Conservation (phyloP, 1,284 basidiomycete genomes). For the Apiotrichum veenhuisii region DNA sequence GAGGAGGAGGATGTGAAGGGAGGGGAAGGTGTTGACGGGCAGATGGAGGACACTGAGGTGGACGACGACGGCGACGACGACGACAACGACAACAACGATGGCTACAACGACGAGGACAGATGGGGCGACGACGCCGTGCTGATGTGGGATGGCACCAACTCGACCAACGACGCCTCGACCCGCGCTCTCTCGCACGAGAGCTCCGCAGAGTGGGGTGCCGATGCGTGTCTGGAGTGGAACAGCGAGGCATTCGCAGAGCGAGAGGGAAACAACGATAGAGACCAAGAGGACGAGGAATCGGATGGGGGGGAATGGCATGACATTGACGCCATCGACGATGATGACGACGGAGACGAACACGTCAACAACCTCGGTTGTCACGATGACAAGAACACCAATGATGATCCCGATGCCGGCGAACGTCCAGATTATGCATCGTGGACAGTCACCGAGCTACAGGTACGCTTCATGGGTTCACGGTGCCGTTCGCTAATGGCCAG, state of each 20-base stretch:
- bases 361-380: no score
- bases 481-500: not conserved
- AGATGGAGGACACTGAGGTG: not conserved
- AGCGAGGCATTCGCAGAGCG: conserved; percentile 21
- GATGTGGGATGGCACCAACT: conserved; percentile 20
- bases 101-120: not conserved
- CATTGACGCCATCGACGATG: conserved; percentile 11
- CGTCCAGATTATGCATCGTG: conserved; percentile 44
- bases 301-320: not conserved
- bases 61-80: not conserved
- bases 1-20: not conserved
- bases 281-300: not conserved
- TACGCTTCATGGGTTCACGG: conserved; percentile 24
- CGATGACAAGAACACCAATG: not conserved
- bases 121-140: conserved; percentile 28
- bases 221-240: not conserved
- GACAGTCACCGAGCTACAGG: conserved; percentile 37
- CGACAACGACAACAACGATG: conserved; percentile 10
- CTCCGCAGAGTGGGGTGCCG: conserved; percentile 1
- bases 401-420: conserved; percentile 12
- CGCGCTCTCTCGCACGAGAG: not conserved
- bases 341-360: no score
- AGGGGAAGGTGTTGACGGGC: no score
- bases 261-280: not conserved
- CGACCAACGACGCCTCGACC: no score